Conservation (phyloP, 2,329 filamentous ascomycete genomes). For the Neonectria punicea region DNA sequence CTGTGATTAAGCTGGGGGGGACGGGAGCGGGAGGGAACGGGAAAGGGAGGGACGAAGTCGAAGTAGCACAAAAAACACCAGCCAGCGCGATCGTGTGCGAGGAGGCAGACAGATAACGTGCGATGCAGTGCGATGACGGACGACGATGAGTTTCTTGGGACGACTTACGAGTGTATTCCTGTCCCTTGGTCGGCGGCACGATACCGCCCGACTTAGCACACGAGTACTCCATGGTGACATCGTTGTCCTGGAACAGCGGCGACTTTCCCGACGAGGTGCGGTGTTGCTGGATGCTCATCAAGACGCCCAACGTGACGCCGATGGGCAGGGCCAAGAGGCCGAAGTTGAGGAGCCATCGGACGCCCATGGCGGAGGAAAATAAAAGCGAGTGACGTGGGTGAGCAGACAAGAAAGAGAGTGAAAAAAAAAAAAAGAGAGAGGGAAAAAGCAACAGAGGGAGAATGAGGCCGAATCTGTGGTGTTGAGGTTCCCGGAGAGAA, state of each 20-base stretch:
- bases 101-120: neutral
- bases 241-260: slow-evolving; percentile 54
- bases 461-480: neutral
- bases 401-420: slow-evolving; percentile 1
- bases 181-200: slow-evolving; percentile 53
- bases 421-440: slow-evolving; percentile 8
- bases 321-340: slow-evolving; percentile 61
- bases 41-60: neutral
- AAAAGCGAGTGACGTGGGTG: neutral
- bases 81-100: neutral
- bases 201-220: slow-evolving; percentile 52
- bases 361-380: slow-evolving; percentile 44
- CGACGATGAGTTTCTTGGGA: neutral
- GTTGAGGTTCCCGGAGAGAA: neutral
- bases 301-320: slow-evolving; percentile 59
- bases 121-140: neutral
- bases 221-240: slow-evolving; percentile 33
- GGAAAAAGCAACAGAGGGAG: too few relatives aligned
- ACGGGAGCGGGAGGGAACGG: neutral
- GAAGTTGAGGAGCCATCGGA: slow-evolving; percentile 60
- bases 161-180: slow-evolving; percentile 59
- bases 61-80: neutral
- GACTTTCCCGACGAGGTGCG: slow-evolving; percentile 54
- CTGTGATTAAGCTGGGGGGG: neutral
- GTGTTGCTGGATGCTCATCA: slow-evolving; percentile 60